Percentiles rank a stretch among this genome's conserved stretches.
Conservation (phyloP, 2,329 filamentous ascomycete species). For the Stachybotrys chlorohalonatus region DNA sequence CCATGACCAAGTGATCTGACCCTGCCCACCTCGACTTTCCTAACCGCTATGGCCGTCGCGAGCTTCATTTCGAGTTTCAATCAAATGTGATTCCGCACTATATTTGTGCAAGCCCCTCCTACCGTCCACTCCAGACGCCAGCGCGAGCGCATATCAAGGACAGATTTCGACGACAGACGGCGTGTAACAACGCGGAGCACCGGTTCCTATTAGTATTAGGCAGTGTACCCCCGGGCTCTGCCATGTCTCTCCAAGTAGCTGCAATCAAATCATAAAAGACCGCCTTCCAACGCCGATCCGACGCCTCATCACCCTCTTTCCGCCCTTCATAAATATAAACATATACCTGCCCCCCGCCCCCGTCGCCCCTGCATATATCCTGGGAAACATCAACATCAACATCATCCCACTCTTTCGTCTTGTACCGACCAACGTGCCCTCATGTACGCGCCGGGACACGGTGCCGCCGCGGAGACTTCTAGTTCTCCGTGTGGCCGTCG, state of each 20-base stretch:
- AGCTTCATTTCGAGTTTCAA: too few relatives aligned
- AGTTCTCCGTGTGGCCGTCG: conserved; percentile 59
- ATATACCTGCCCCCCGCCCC: too few relatives aligned
- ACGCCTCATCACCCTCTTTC: not conserved
- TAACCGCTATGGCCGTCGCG: too few relatives aligned
- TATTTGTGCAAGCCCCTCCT: too few relatives aligned
- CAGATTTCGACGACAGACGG: not conserved
- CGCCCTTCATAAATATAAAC: too few relatives aligned
- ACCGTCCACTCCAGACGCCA: not conserved
- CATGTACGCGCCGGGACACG: not conserved
- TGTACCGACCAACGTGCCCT: not conserved
- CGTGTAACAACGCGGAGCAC: not conserved
- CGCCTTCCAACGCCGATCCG: not conserved
- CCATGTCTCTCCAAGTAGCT: not conserved
- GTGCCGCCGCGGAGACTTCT: not conserved
- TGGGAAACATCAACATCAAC: too few relatives aligned
- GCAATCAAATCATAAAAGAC: too few relatives aligned
- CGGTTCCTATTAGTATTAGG: not conserved
- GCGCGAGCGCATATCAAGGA: not conserved
- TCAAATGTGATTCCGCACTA: too few relatives aligned
- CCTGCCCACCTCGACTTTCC: too few relatives aligned
- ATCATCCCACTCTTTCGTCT: not conserved
- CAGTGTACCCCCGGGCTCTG: not conserved
- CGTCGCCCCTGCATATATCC: too few relatives aligned
- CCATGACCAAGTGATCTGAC: too few relatives aligned